Evolutionary conservation across 2,329 filamentous ascomycete species (phyloP).

Genomic region (Hysterium pulicare): DNA sequence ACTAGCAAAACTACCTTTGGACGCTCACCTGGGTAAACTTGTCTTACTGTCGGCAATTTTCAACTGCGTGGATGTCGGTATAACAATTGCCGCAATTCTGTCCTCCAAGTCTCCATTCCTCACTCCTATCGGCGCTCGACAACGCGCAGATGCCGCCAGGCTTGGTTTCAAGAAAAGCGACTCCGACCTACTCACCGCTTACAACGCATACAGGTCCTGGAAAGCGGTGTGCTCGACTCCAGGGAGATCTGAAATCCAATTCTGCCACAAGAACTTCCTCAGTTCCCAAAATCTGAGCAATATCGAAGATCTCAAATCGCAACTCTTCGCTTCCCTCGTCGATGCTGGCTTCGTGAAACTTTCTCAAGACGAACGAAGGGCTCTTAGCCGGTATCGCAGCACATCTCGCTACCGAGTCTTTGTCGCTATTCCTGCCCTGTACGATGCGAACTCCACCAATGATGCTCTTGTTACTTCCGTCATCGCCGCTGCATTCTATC

Average conservation of each 20-base stretch:
- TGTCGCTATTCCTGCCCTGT: constrained; percentile 74
- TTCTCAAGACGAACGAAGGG: constrained; percentile 66
- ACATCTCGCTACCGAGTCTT: constrained; percentile 68
- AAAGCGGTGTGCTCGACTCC: constrained; percentile 72
- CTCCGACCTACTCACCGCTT: constrained; percentile 87
- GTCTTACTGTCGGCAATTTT: constrained; percentile 84
- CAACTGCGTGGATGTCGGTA: constrained; percentile 83
- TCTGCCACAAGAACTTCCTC: constrained; percentile 92
- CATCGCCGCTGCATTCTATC: constrained; percentile 93
- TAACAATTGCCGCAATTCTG: constrained; percentile 88
- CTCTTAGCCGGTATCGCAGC: constrained; percentile 67
- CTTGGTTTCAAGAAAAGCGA: constrained; percentile 78
- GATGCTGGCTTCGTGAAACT: constrained; percentile 81
- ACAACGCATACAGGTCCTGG: constrained; percentile 92
- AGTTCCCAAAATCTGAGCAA: constrained; percentile 83
- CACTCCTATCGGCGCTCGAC: constrained; percentile 76
- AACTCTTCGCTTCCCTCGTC: constrained; percentile 78
- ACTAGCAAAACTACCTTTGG: constrained; percentile 81
- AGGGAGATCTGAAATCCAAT: constrained; percentile 74
- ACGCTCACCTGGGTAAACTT: constrained; percentile 92
- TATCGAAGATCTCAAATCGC: constrained; percentile 93
- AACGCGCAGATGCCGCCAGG: constrained; percentile 76
- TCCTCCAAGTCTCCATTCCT: constrained; percentile 95
- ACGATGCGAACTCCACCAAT: constrained; percentile 74
- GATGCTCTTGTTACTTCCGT: constrained; percentile 77